Evolutionary conservation across 148 eudicot species (phyloP).

Genomic region (Vaccinium corymbosum): DNA sequence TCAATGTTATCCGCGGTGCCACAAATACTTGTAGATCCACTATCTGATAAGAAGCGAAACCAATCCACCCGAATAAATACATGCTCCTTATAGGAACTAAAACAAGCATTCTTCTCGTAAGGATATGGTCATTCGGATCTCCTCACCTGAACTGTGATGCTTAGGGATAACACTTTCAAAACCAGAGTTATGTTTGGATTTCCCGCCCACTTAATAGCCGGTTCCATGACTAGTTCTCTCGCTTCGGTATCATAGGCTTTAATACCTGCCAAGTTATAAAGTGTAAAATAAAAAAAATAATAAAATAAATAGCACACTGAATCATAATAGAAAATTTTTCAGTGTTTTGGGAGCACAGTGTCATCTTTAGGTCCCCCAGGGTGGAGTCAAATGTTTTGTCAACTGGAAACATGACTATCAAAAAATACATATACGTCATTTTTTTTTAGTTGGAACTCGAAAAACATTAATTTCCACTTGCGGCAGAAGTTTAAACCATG

Average conservation of each 20-base stretch:
- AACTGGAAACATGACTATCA: not conserved
- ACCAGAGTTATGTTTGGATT: conserved; percentile 68
- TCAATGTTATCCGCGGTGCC: conserved; percentile 70
- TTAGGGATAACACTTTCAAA: conserved; percentile 45
- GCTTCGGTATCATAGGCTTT: conserved; percentile 80
- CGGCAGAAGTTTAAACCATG: not conserved
- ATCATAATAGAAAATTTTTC: not conserved
- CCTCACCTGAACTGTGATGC: conserved; percentile 68
- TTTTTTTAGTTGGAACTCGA: not conserved
- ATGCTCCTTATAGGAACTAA: not conserved
- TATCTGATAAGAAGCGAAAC: conserved; percentile 45
- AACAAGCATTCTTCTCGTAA: not conserved
- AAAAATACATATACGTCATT: not conserved
- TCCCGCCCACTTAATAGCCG: conserved; percentile 87
- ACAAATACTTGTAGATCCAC: conserved; percentile 78
- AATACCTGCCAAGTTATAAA: conserved; percentile 46
- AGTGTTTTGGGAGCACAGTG: not conserved
- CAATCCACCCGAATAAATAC: conserved; percentile 16
- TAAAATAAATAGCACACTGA: not conserved
- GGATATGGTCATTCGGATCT: not conserved
- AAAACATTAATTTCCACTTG: not conserved
- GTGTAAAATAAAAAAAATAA: not conserved
- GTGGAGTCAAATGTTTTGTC: not conserved
- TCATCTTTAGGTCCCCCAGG: not conserved
- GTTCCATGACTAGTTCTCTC: conserved; percentile 80